These are phyloP conservation scores for Chaetomiaceae sp. DNA, from an alignment of 2,329 filamentous ascomycete genomes.

Conservation along the genomic window DNA sequence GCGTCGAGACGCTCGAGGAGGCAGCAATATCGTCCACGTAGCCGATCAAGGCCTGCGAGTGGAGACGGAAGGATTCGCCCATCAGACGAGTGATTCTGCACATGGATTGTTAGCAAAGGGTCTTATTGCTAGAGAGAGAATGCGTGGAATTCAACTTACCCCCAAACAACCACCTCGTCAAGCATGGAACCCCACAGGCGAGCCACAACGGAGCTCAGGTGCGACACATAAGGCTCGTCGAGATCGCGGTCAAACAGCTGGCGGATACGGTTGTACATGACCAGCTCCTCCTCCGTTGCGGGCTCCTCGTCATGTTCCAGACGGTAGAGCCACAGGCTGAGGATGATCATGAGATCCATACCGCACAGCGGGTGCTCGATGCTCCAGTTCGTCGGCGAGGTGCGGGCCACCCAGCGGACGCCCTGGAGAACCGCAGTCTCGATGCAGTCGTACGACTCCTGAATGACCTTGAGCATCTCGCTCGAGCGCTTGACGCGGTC, in stretches of 20 bases:
- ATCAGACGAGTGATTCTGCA: constrained; percentile 84
- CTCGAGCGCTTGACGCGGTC: constrained; percentile 91
- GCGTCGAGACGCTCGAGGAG: constrained; percentile 64
- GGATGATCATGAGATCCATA: constrained; percentile 94
- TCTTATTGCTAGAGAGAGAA: neutral
- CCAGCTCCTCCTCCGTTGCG: constrained; percentile 74
- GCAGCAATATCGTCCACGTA: constrained; percentile 81
- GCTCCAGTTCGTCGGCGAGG: constrained; percentile 97
- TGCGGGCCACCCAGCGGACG: constrained; percentile 96
- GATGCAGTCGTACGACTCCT: constrained; percentile 96
- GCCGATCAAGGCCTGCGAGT: constrained; percentile 88
- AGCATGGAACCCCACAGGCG: constrained; percentile 97
- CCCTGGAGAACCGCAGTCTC: constrained; percentile 92
- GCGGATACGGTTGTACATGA: constrained; percentile 90
- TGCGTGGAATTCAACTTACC: constrained; percentile 58
- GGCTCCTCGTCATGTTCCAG: constrained; percentile 98
- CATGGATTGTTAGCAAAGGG: constrained; percentile 38
- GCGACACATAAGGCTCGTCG: constrained; percentile 72
- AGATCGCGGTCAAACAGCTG: constrained; percentile 87
- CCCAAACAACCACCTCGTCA: constrained; percentile 98
- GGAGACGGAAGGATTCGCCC: constrained; percentile 96
- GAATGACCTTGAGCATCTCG: constrained; percentile 98
- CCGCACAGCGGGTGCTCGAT: constrained; percentile 96
- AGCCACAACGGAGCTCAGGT: constrained; percentile 92
- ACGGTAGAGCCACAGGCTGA: constrained; percentile 96